Evolutionary conservation across 345 rosid genomes (phyloP).

Genomic region (Eucalyptus curtisii): DNA sequence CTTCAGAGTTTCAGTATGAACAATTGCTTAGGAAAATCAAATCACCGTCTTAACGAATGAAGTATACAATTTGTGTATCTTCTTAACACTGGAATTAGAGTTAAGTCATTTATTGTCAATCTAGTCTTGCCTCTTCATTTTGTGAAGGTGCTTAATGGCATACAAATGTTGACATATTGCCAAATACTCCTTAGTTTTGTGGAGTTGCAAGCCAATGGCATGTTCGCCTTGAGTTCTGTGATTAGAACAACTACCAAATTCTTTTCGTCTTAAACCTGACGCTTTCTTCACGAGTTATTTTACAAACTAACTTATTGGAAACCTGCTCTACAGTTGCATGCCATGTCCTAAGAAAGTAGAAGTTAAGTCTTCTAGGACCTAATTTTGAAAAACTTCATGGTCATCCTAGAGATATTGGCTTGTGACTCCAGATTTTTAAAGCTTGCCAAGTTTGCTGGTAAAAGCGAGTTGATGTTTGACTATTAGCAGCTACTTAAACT

Average conservation of each 20-base stretch:
- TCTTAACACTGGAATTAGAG: not conserved
- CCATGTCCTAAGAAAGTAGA: not conserved
- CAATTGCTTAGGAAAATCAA: not conserved
- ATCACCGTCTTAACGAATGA: not conserved
- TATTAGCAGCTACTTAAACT: not conserved
- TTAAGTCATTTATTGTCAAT: not conserved
- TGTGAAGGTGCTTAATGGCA: not conserved
- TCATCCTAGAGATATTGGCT: not conserved
- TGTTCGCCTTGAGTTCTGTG: not conserved
- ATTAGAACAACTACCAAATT: not conserved
- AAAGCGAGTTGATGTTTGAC: not conserved
- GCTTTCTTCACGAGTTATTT: not conserved
- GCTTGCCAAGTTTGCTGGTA: not conserved
- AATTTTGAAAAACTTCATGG: not conserved
- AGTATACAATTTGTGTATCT: not conserved
- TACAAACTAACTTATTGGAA: not conserved
- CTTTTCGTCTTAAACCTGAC: not conserved
- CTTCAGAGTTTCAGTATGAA: not conserved
- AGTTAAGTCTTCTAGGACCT: not conserved
- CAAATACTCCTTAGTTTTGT: not conserved
- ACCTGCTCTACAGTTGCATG: not conserved
- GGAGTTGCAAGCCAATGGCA: not conserved
- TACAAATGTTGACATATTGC: not conserved
- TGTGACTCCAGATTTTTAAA: not conserved
- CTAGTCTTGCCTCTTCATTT: not conserved